Percentiles rank a stretch among this genome's conserved stretches.
Conservation (phyloP, 2,329 filamentous ascomycete species). For the Coniochaeta sp. region DNA sequence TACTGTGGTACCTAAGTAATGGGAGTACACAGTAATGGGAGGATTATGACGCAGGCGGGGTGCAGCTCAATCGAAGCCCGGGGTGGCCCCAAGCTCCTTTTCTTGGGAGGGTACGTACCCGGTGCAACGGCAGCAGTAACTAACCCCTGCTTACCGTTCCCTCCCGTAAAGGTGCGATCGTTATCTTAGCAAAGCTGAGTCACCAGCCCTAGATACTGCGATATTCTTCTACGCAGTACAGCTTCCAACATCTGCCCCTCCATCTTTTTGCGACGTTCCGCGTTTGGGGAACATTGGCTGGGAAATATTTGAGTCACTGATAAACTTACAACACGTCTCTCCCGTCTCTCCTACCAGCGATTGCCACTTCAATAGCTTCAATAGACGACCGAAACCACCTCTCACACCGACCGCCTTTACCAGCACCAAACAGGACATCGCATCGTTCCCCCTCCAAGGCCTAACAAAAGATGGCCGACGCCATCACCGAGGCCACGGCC, state of each 20-base stretch:
- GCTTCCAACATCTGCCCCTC: constrained; percentile 8
- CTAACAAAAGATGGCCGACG: constrained; percentile 33
- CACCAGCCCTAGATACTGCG: background rate
- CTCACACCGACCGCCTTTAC: background rate
- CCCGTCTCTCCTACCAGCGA: background rate
- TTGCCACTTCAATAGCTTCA: background rate
- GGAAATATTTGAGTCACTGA: background rate
- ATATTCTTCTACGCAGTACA: too few species aligned
- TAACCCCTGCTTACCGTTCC: constrained; percentile 1
- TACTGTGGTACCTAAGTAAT: too few species aligned
- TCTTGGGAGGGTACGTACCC: too few species aligned
- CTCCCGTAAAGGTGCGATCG: too few species aligned
- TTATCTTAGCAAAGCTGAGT: constrained; percentile 10
- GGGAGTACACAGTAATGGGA: too few species aligned
- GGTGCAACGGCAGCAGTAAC: too few species aligned
- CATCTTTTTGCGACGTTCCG: constrained; percentile 2
- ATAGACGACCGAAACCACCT: background rate
- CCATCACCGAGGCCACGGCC: constrained; percentile 37
- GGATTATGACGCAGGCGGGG: constrained; percentile 7
- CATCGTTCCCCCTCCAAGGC: background rate
- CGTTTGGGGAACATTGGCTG: background rate
- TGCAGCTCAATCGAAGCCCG: background rate
- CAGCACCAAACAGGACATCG: background rate
- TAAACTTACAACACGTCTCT: background rate
- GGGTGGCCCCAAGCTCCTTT: background rate